Evolutionary conservation across 23 red algal species (phyloP).

Genomic region (Gracilaria domingensis): DNA sequence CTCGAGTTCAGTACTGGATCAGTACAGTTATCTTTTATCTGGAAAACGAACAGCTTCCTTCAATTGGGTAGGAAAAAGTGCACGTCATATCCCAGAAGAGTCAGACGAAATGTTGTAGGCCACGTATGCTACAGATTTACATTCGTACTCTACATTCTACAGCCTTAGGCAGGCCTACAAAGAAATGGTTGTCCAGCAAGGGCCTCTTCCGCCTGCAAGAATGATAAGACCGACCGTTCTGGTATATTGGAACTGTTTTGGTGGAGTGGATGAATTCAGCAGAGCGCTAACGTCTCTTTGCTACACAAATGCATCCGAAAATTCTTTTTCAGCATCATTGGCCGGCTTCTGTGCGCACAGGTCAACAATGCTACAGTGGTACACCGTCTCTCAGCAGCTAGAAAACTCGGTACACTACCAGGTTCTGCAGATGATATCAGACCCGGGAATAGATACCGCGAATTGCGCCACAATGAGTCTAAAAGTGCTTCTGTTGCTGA

Average conservation of each 20-base stretch:
- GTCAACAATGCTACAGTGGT: not conserved
- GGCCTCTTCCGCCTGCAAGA: not conserved
- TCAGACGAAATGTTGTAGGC: not conserved
- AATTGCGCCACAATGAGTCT: not conserved
- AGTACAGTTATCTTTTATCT: too few relatives aligned
- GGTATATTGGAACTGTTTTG: slow-evolving; percentile 18
- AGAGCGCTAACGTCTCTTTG: not conserved
- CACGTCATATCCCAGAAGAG: not conserved
- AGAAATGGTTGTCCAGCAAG: too few relatives aligned
- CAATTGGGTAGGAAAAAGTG: too few relatives aligned
- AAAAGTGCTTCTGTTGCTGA: not conserved
- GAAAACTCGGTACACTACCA: not conserved
- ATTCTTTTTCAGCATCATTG: slow-evolving; percentile 21
- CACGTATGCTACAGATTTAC: not conserved
- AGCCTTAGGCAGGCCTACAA: slow-evolving; percentile 10
- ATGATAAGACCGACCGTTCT: not conserved
- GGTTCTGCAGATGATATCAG: too few relatives aligned
- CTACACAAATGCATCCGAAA: not conserved
- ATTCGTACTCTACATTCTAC: not conserved
- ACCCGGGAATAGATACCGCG: not conserved
- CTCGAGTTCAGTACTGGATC: too few relatives aligned
- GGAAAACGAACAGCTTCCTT: too few relatives aligned
- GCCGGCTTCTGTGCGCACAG: slow-evolving; percentile 3
- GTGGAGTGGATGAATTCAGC: slow-evolving; percentile 1
- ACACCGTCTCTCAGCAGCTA: not conserved